Percentiles rank a stretch among this genome's conserved stretches.
These are phyloP conservation scores for Aureobasidium sp. DNA, from an alignment of 2,329 filamentous ascomycete genomes.

Conservation along the genomic window DNA sequence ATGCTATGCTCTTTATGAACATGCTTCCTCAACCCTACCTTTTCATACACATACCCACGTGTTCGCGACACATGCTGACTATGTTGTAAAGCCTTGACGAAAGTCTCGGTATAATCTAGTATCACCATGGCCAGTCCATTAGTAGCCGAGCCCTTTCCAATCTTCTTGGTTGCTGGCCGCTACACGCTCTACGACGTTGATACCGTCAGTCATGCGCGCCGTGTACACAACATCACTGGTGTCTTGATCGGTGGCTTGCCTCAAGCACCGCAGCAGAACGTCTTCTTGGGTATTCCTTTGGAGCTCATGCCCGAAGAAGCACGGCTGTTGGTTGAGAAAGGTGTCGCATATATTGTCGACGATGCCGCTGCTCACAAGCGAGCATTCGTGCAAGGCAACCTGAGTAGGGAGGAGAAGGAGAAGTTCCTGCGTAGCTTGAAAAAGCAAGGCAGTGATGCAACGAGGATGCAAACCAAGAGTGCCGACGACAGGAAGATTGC, in stretches of 20 bases:
- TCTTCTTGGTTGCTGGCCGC: constrained; percentile 70
- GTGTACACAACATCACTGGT: constrained; percentile 75
- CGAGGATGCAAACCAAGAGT: constrained; percentile 38
- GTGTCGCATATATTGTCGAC: constrained; percentile 72
- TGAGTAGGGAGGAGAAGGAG: constrained; percentile 51
- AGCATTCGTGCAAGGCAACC: constrained; percentile 46
- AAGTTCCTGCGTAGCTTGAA: constrained; percentile 54
- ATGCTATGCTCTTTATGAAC: constrained; percentile 40
- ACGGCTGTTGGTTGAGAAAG: constrained; percentile 67
- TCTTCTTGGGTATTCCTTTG: constrained; percentile 53
- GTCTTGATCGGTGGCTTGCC: constrained; percentile 82
- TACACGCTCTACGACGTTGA: constrained; percentile 88
- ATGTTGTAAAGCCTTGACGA: constrained; percentile 3
- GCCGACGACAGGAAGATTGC: constrained; percentile 45
- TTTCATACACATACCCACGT: not conserved
- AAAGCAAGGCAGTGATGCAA: constrained; percentile 47
- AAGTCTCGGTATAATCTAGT: constrained; percentile 4
- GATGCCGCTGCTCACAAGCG: constrained; percentile 64
- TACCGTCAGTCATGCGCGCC: constrained; percentile 68
- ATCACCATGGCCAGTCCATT: constrained; percentile 27
- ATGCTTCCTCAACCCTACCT: not conserved
- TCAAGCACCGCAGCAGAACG: constrained; percentile 86
- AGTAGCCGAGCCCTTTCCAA: constrained; percentile 56
- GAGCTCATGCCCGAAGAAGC: constrained; percentile 91
- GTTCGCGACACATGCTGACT: constrained; percentile 16